Percentiles rank a stretch among this genome's conserved stretches.
Evolutionary conservation across 306 rosid species (phyloP).

Genomic region (Cajanus cajan): DNA sequence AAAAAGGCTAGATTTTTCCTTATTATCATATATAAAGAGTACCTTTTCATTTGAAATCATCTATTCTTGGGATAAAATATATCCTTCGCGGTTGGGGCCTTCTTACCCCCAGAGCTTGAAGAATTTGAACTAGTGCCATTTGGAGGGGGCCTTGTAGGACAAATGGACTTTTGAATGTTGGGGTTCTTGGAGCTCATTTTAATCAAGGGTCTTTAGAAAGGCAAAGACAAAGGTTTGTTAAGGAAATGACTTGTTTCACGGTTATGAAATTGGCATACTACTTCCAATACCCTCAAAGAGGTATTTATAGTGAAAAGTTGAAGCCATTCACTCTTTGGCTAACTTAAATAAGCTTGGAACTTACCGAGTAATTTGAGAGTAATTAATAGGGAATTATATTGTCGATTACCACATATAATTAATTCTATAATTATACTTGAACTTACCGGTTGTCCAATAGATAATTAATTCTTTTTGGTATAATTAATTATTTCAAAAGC

Average conservation of each 20-base stretch:
- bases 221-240: not conserved
- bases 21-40: not conserved
- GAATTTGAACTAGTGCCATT: not conserved
- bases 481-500: no score
- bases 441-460: no score
- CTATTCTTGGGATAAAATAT: slow-evolving; percentile 15
- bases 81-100: not conserved
- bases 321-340: not conserved
- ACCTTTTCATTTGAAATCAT: not conserved
- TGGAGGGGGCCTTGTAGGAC: slow-evolving; percentile 25
- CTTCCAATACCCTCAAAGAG: not conserved
- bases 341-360: not conserved
- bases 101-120: not conserved
- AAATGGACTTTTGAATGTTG: not conserved
- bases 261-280: not conserved
- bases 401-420: not conserved
- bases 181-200: not conserved
- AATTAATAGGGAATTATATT: not conserved
- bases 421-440: no score
- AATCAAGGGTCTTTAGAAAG: not conserved
- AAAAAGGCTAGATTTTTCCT: not conserved
- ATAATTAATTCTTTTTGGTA: no score
- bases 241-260: not conserved
- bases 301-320: not conserved
- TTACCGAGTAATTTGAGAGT: slow-evolving; percentile 4